Conservation (phyloP, 495 filamentous ascomycete genomes). For the Viridothelium virens region DNA sequence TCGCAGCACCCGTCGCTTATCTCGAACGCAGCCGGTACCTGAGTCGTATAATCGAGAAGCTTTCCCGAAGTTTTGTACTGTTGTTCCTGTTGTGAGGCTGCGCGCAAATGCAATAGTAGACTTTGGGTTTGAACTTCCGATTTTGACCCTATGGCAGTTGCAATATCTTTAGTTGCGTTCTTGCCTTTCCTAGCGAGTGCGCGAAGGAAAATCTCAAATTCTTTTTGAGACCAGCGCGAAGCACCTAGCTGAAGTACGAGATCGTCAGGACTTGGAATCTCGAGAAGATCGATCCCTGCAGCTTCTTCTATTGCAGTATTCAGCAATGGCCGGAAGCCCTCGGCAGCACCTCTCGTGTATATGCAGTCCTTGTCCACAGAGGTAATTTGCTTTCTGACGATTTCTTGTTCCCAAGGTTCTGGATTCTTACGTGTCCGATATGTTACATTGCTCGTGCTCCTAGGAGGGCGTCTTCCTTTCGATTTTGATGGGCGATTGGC, state of each 20-base stretch:
- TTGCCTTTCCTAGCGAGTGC: slow-evolving; percentile 55
- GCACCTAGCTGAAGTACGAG: slow-evolving; percentile 52
- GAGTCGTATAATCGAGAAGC: slow-evolving; percentile 24
- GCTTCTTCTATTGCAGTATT: slow-evolving; percentile 22
- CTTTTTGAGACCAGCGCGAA: slow-evolving; percentile 57
- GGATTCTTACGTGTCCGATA: not conserved
- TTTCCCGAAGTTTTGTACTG: slow-evolving; percentile 20
- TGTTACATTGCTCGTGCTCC: no score
- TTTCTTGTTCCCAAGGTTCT: not conserved
- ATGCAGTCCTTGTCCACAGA: slow-evolving; percentile 15
- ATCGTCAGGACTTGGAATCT: slow-evolving; percentile 18
- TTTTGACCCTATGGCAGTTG: slow-evolving; percentile 60
- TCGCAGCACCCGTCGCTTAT: slow-evolving; percentile 56
- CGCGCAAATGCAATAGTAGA: slow-evolving; percentile 55
- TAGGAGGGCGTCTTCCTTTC: no score
- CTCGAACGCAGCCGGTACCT: slow-evolving; percentile 67
- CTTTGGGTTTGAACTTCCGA: slow-evolving; percentile 62
- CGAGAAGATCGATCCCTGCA: slow-evolving; percentile 17
- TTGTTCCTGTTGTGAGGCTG: slow-evolving; percentile 38
- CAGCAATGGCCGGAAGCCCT: slow-evolving; percentile 26
- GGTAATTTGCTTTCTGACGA: not conserved
- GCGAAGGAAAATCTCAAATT: slow-evolving; percentile 64
- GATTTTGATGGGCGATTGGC: no score
- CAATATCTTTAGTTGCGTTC: slow-evolving; percentile 52
- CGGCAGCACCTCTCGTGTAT: slow-evolving; percentile 17